Base-by-base conservation (phyloP, 148 eudicot species). In the Polygonum maritimum region DNA sequence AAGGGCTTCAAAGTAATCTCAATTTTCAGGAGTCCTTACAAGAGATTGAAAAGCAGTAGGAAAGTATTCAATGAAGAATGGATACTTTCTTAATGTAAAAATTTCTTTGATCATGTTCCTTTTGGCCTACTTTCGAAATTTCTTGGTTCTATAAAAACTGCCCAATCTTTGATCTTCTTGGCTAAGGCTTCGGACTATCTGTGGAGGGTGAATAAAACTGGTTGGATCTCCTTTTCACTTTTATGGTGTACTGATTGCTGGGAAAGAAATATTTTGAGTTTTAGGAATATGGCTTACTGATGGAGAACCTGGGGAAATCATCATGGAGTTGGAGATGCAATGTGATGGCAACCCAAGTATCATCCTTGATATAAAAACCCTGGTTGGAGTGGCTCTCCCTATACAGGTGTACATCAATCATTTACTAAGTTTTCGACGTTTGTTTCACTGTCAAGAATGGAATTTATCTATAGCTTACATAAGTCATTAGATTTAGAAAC, bases 331-430 rank as follows among this genome's bases (percentile, higher is more conserved):
- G 75, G 97, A 93, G 79, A 41, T 91, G 84, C 94, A 93, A 74
- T 93, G 98, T 96, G 98, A 93, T 85, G 98, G 96, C 47, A 88
- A 93, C 74, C 98, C 98, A 5, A 86, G 83, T 40, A 88, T 93
- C 44, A 72, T 83, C 31, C 88, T 93, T 69, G 94, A 91, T 63
- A 80, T 93, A 48, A 86, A 84, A 80, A 89, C 98, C 36, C 85
- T 74, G 82, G 80, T 93, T 75, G 98, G 96, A 51, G 86, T 93
- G 18, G 85, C 89, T 7, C 77, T 91, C 63, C 98, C 98, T 40
- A 79, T 93, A 78, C 96, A 93, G 96, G 98, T 90, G 18, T 48
- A 36, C 19, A 38, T 67, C 44, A 16, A 15, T 6, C 18, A 18
- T 51, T 51, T 51, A 15, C 55, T 51, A 51, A 51, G n/a, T 51